Conservation (phyloP, 2,329 filamentous ascomycete genomes). For the Ceratocystis colombiana region DNA sequence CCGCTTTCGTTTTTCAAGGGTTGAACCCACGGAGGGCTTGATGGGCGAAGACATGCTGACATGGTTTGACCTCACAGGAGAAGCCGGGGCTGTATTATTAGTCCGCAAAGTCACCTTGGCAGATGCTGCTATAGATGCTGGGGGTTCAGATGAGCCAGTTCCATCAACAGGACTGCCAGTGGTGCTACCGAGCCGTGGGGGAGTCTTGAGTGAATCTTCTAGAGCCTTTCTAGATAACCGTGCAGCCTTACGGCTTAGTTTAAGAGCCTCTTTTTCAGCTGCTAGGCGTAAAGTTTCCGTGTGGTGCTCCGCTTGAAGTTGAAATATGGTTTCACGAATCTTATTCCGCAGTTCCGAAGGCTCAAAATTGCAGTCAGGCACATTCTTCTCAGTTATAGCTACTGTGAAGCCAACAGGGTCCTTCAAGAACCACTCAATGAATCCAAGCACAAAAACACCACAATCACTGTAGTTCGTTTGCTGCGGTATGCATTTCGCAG, state of each 20-base stretch:
- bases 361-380: slow-evolving; percentile 44
- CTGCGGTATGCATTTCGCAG: slow-evolving; percentile 62
- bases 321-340: slow-evolving; percentile 57
- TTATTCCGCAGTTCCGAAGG: slow-evolving; percentile 50
- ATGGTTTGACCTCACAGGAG: background rate
- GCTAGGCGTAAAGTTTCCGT: slow-evolving; percentile 32
- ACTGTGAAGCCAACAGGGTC: slow-evolving; percentile 60
- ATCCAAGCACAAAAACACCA: slow-evolving; percentile 75
- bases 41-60: slow-evolving; percentile 19
- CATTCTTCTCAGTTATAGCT: slow-evolving; percentile 53
- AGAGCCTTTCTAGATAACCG: slow-evolving; percentile 19
- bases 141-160: slow-evolving; percentile 17
- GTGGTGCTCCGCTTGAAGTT: slow-evolving; percentile 39
- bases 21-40: background rate
- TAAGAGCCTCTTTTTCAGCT: slow-evolving; percentile 33
- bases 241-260: slow-evolving; percentile 31
- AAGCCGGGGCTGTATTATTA: background rate
- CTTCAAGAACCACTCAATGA: slow-evolving; percentile 70
- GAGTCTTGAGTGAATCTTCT: background rate
- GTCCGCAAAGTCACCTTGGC: background rate
- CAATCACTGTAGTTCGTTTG: slow-evolving; percentile 85
- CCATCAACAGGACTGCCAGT: slow-evolving; percentile 19
- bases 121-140: background rate
- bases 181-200: background rate
- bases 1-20: slow-evolving; percentile 10